Percentiles rank a stretch among this genome's conserved stretches.
Evolutionary conservation across 345 rosid species (phyloP).

Genomic region (Rhizophora apiculata): DNA sequence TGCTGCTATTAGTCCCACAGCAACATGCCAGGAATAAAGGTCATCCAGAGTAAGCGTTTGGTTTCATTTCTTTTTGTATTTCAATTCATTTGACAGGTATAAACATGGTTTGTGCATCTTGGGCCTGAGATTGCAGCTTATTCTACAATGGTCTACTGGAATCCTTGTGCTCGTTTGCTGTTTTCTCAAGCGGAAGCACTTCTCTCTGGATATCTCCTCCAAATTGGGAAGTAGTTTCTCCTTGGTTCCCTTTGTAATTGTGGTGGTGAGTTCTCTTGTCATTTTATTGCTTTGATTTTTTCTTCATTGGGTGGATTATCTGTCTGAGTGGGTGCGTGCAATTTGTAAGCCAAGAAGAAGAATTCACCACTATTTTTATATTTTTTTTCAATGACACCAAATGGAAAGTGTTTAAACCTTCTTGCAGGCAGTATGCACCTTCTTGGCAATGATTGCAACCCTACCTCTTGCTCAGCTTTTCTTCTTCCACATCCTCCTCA

Average conservation of each 20-base stretch:
- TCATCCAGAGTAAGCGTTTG: conserved; percentile 34
- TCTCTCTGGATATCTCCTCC: conserved; percentile 60
- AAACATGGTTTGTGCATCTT: conserved; percentile 43
- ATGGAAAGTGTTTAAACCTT: conserved; percentile 3
- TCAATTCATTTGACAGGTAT: conserved; percentile 47
- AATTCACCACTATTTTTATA: too few relatives aligned
- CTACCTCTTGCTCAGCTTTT: conserved; percentile 93
- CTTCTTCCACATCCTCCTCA: conserved; percentile 92
- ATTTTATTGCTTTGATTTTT: not conserved
- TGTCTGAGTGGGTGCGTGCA: too few relatives aligned
- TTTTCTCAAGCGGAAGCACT: conserved; percentile 67
- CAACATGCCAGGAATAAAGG: conserved; percentile 28
- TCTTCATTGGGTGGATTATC: not conserved
- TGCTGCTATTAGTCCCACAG: conserved; percentile 15
- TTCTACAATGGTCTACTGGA: conserved; percentile 87
- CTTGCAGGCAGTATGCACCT: conserved; percentile 73
- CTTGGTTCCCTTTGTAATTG: conserved; percentile 74
- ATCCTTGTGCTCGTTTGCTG: conserved; percentile 79
- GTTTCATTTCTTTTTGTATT: conserved; percentile 36
- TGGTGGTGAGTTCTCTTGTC: conserved; percentile 63
- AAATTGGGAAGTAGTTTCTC: conserved; percentile 98
- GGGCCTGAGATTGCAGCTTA: conserved; percentile 91
- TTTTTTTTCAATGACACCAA: not conserved
- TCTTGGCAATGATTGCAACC: conserved; percentile 92
- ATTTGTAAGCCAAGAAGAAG: too few relatives aligned